Evolutionary conservation across 2,329 filamentous ascomycete species (phyloP), one percentile per base, ranked within the genome.

Genomic region (Botrytis hyacinthi): DNA sequence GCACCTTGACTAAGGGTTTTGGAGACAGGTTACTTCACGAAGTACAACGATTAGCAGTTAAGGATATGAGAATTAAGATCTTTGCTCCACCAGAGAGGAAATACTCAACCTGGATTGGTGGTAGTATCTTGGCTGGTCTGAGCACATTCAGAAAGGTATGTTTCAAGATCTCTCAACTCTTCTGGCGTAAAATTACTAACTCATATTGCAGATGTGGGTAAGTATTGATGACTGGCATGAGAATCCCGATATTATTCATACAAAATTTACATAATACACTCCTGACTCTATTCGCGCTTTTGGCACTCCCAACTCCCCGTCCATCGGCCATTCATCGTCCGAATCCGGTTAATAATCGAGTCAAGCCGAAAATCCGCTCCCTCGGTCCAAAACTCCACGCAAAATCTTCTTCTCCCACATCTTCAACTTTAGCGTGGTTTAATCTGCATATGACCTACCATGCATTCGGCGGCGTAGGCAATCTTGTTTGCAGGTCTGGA

Each of bases 151-250:
- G 95, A 86, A 99, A 98, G 92, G 94, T 96, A 83, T 82, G 87
- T 81, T 65, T 26, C 42, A 35, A 46, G 60, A 72, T 26, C 32
- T 44, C 0, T 3, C 1, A 22, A 42, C 40, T 48, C 14, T 40
- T 51, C 76, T 69, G 75, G 65, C 67, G 71, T 57, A 75, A 67
- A 74, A 73, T 73, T 68, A 61, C 63, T 78, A 67, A 74, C 60
- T 16, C 26, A 48, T 74, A 18, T 61, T 75, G 73, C 82, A 97
- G 95, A 99, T 99, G 96, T 98, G 96, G 94, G 96, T 99, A 81
- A 97, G 94, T 84, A 95, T 97, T 82, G 96, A 98, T 81, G 96
- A 99, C 86, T 99, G 96, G 96, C 96, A 99, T 83, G 96, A 99
- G 87, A 97, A 99, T 82, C 96, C 96, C 29, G 95, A 99, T 81